These are phyloP conservation scores for Blastobotrys aristatus DNA, from an alignment of 1,139 yeast genomes.

Conservation along the genomic window DNA sequence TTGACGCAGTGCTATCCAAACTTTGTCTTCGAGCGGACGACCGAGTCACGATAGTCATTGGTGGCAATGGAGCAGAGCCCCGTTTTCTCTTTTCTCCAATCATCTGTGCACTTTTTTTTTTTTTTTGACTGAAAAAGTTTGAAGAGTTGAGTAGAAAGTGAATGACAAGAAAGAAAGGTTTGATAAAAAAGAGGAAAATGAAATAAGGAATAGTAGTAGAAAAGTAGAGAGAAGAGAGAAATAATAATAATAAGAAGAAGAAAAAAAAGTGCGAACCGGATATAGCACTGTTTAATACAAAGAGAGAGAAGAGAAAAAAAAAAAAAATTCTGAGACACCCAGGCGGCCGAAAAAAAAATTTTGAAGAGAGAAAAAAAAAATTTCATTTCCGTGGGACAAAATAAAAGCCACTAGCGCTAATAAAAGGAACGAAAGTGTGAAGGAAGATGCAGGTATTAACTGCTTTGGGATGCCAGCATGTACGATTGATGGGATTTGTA, in stretches of 20 bases:
- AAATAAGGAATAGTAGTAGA: neutral
- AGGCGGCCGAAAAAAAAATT: neutral
- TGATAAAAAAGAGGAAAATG: neutral
- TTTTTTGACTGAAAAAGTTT: neutral
- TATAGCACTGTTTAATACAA: neutral
- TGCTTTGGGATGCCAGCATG: too few relatives aligned
- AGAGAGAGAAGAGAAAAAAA: neutral
- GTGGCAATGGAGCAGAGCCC: slow-evolving; percentile 8
- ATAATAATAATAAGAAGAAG: neutral
- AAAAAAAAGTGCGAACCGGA: neutral
- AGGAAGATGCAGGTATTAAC: too few relatives aligned
- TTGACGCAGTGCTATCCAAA: neutral
- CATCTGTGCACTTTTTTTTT: too few relatives aligned
- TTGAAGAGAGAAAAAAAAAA: neutral
- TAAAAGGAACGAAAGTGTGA: too few relatives aligned
- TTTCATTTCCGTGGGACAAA: neutral
- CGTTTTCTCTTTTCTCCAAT: slow-evolving; percentile 12
- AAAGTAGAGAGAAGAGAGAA: neutral
- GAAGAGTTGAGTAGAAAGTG: neutral
- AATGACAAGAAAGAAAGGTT: neutral
- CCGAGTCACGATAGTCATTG: slow-evolving; percentile 14
- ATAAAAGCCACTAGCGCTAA: too few relatives aligned
- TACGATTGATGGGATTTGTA: too few relatives aligned
- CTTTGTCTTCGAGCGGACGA: slow-evolving; percentile 12
- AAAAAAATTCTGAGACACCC: slow-evolving; percentile 5